Evolutionary conservation across 768 basidiomycete genomes (phyloP).

Genomic region (Podaxis sp.): DNA sequence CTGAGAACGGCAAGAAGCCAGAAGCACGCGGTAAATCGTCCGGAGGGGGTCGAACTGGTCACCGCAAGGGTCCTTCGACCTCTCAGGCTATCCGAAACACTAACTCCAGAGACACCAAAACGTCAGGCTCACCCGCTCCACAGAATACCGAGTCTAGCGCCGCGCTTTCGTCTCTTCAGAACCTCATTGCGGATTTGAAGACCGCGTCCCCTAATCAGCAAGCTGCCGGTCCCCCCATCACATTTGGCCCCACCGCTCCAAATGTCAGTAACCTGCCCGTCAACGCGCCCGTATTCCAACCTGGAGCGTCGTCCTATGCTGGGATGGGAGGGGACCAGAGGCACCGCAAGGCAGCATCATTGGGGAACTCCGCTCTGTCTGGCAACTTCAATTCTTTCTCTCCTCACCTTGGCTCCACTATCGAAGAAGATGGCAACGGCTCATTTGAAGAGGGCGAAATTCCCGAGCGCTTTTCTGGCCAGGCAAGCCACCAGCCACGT

Average conservation of each 20-base stretch:
- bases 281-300: conserved; percentile 74
- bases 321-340: conserved; percentile 42
- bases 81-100: conserved; percentile 51
- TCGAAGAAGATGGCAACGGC: conserved; percentile 74
- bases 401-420: conserved; percentile 79
- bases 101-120: conserved; percentile 27
- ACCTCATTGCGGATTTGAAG: conserved; percentile 92
- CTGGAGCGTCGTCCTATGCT: conserved; percentile 40
- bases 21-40: conserved; percentile 32
- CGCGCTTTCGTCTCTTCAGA: conserved; percentile 83
- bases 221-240: conserved; percentile 37
- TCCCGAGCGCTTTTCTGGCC: conserved; percentile 47
- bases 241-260: conserved; percentile 41
- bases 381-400: conserved; percentile 68
- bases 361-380: conserved; percentile 54
- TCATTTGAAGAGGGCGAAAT: conserved; percentile 80
- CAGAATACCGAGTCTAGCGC: conserved; percentile 65
- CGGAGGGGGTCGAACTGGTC: conserved; percentile 40
- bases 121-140: conserved; percentile 43
- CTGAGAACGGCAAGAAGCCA: conserved; percentile 49
- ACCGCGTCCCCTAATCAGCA: conserved; percentile 65
- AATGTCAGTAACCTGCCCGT: conserved; percentile 54
- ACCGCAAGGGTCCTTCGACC: conserved; percentile 58
- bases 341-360: conserved; percentile 79
- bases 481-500: conserved; percentile 61